These are phyloP conservation scores for Staphylotrichum tortipilum DNA, from an alignment of 495 filamentous ascomycete genomes.

Conservation along the genomic window DNA sequence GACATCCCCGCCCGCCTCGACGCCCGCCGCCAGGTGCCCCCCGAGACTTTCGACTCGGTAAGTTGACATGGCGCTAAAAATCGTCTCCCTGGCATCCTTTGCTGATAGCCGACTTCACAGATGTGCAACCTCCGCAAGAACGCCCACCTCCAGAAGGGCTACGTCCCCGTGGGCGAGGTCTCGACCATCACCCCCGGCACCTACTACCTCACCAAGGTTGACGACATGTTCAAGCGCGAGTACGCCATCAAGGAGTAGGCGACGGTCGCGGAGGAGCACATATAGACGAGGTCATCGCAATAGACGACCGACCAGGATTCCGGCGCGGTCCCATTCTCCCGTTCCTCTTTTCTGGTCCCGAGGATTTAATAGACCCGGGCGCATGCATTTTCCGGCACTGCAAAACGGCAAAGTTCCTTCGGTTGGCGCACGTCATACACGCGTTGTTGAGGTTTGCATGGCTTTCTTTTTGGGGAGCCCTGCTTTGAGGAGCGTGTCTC, in stretches of 20 bases:
- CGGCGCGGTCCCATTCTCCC: background rate
- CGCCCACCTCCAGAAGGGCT: conserved; percentile 89
- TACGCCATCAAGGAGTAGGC: conserved; percentile 81
- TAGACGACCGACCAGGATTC: background rate
- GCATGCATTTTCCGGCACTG: conserved; percentile 1
- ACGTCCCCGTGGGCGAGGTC: conserved; percentile 64
- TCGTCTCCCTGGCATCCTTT: background rate
- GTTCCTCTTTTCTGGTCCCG: background rate
- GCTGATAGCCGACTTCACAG: conserved; percentile 34
- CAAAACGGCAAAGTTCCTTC: background rate
- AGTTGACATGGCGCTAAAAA: conserved; percentile 15
- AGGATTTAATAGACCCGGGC: background rate
- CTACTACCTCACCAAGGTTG: conserved; percentile 84
- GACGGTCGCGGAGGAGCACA: background rate
- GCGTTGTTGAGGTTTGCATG: background rate
- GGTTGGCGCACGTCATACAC: background rate
- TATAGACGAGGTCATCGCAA: background rate
- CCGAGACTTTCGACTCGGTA: conserved; percentile 81
- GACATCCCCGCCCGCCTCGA: conserved; percentile 72
- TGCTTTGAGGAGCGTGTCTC: background rate
- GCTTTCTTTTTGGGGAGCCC: background rate
- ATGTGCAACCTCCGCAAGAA: conserved; percentile 92
- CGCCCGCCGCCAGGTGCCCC: conserved; percentile 60
- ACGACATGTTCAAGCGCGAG: conserved; percentile 89
- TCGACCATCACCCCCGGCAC: conserved; percentile 69